A percentile compares a stretch with the other conserved stretches of the same genome.
Evolutionary conservation across 192 early-diverging fungal species (phyloP).

Genomic region (Backusella parvicylindrica): DNA sequence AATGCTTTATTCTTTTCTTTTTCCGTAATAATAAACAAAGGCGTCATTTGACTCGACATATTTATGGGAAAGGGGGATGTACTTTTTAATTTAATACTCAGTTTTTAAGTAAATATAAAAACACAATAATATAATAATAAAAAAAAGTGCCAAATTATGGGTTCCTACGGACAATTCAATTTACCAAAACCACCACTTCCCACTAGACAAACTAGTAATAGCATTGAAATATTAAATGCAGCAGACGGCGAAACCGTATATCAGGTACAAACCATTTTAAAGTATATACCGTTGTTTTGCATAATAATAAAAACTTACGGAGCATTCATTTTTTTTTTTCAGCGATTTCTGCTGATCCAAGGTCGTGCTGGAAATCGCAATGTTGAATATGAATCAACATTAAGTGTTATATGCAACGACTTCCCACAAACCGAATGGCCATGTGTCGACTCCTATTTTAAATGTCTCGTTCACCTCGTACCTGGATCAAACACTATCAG

Average conservation of each 20-base stretch:
- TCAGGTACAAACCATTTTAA: neutral
- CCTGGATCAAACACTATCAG: slow-evolving; percentile 51
- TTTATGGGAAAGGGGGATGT: neutral
- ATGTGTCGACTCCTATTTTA: slow-evolving; percentile 54
- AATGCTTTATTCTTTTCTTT: neutral
- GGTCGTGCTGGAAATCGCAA: slow-evolving; percentile 29
- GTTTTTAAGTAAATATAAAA: neutral
- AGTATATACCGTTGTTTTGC: neutral
- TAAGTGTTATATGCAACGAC: slow-evolving; percentile 22
- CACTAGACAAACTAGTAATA: neutral
- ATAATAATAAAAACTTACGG: neutral
- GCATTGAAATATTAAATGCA: slow-evolving; percentile 12
- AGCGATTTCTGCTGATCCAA: slow-evolving; percentile 29
- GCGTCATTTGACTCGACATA: neutral
- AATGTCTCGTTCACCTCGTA: slow-evolving; percentile 55
- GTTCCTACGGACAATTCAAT: neutral
- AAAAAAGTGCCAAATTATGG: neutral
- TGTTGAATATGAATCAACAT: slow-evolving; percentile 15
- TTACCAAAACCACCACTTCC: neutral
- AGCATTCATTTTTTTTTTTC: neutral
- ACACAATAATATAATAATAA: neutral
- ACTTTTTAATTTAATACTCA: neutral
- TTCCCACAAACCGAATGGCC: slow-evolving; percentile 54
- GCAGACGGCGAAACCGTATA: slow-evolving; percentile 16
- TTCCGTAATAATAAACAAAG: neutral